Evolutionary conservation across 2,329 filamentous ascomycete genomes (phyloP), one percentile per base, ranked within the genome.

Genomic region (Gnomoniopsis smithogilvyi): DNA sequence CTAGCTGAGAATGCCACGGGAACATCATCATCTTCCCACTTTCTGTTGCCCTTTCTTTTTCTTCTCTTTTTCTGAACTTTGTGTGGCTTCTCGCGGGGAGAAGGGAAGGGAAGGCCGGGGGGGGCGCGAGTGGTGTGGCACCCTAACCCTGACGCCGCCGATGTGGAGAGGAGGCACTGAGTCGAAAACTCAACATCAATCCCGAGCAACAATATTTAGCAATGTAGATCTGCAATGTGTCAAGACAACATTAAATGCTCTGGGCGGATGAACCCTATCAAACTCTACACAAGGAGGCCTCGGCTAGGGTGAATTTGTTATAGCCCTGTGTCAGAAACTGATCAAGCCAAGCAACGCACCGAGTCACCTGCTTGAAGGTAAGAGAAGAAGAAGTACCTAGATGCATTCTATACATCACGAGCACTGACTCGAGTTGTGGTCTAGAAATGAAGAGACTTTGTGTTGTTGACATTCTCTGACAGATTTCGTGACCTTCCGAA

Each of bases 401-500:
- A 19, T 19, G 21, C 17, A 45, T 8, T 30, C 26, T 30, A 30
- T 30, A 30, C 26, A 30, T 30, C 26, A 4, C 26, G 8, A 30
- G 26, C 17, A 6, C 17, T 45, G 43, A 45, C 43, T 45, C 43
- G 43, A 45, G 8, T 19, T 19, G 43, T 22, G 8, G 17, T 45
- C 3, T 45, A 21, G 17, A 21, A n/a, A 15, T 19, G 41, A n/a
- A 45, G 19, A 19, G 19, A 21, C 17, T n/a, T 10, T 19, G 15
- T n/a, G n/a, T 19, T 45, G 4, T 45, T 45, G n/a, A 19, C 47
- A 57, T 43, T 50, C 36, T 57, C 55, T 43, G 55, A 51, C 55
- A 57, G 48, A 33, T 51, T 33, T 36, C 36, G 38, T 55, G 41
- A 51, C 45, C 54, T 55, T 48, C 41, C 54, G 46, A 36, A 51